Evolutionary conservation across 1,284 basidiomycete species (phyloP), one percentile per base, ranked within the genome.

Genomic region (Cryptococcus hybrid): DNA sequence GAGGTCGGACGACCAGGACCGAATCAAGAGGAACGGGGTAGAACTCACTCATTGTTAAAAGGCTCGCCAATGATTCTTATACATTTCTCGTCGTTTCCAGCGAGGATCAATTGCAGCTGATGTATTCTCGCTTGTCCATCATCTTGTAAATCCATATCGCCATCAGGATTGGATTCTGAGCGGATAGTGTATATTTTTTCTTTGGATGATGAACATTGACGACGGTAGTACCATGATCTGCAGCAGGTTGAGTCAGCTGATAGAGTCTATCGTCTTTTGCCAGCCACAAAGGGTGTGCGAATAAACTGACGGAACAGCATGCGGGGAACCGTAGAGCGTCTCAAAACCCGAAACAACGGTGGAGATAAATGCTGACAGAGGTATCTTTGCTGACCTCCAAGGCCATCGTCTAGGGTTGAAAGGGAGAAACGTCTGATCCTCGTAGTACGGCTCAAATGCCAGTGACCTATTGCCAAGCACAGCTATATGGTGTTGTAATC

Each of bases 401-500:
- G 75, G 72, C 69, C 70, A 75, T 5, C 56, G 52, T 3, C 47
- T 47, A 9, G 67, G 37, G 11, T 54, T 50, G 53, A 73, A 66
- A 0, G 74, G 69, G 3, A 71, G 57, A 38, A 59, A 53, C 67
- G 70, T 68, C 24, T 68, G 64, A 37, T 73, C 69, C 44, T 71
- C 61, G 9, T 71, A 66, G 47, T 73, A 69, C 3, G 74, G 73
- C 50, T 75, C 72, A 56, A 67, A 78, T 30, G 68, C 74, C 7
- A 74, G 57, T 8, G 69, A 70, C 8, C 77, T 58, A 53, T 77
- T 76, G 0, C 69, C 58, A 1, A 70, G 38, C 7, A 73, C 61
- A 0, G 77, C 77, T 7, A 77, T 57, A 43, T 77, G 73, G 44
- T 77, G 75, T 51, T 77, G 70, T 34, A 78, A 54, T 24, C 74